Conservation (phyloP, 179 eudicot genomes). For the Pouteria campechiana region DNA sequence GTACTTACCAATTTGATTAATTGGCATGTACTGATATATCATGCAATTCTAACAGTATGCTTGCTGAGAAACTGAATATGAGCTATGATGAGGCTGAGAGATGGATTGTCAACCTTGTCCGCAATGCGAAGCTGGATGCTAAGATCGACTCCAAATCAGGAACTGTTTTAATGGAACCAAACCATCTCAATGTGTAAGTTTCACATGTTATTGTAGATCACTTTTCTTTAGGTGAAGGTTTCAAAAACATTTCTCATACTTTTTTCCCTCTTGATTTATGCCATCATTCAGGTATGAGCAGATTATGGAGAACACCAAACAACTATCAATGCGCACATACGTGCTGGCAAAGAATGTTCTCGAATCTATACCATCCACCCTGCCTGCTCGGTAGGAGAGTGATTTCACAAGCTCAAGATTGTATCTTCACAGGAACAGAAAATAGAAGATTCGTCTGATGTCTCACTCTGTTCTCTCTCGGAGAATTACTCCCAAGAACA, state of each 20-base stretch:
- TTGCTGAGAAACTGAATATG: conserved; percentile 85
- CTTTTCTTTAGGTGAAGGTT: neutral
- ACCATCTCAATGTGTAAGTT: conserved; percentile 78
- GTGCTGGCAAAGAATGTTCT: conserved; percentile 62
- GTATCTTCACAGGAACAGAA: too few relatives aligned
- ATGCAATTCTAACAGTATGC: conserved; percentile 43
- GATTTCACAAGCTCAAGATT: too few relatives aligned
- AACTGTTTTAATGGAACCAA: conserved; percentile 77
- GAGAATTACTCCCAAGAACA: too few relatives aligned
- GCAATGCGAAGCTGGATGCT: conserved; percentile 86
- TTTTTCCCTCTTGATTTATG: neutral
- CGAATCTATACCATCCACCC: too few relatives aligned
- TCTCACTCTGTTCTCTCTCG: too few relatives aligned
- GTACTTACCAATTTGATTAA: too few relatives aligned
- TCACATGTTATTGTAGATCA: too few relatives aligned
- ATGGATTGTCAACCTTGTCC: conserved; percentile 87
- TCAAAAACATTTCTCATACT: neutral
- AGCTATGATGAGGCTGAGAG: conserved; percentile 90
- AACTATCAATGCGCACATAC: conserved; percentile 69
- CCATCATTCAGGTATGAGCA: conserved; percentile 70
- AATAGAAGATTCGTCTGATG: too few relatives aligned
- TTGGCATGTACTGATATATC: too few relatives aligned
- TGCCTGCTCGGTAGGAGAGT: too few relatives aligned
- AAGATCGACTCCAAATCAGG: conserved; percentile 67
- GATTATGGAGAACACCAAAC: conserved; percentile 85